Evolutionary conservation across 345 rosid genomes (phyloP).

Genomic region (Pelargonium nanum): DNA sequence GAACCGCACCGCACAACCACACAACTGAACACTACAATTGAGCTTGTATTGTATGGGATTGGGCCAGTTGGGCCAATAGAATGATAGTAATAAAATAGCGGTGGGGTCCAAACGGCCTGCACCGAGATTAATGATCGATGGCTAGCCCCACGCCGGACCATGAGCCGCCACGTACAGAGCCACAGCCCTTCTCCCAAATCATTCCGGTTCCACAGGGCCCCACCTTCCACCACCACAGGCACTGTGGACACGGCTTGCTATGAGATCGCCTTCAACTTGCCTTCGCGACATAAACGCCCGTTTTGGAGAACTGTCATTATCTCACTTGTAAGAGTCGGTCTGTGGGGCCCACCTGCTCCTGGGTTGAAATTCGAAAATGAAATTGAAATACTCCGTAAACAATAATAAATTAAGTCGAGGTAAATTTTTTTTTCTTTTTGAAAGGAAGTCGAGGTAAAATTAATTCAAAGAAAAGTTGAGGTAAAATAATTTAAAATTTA

Average conservation of each 20-base stretch:
- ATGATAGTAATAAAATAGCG: conserved; percentile 27
- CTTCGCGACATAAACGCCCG: neutral
- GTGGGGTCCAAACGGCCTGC: conserved; percentile 50
- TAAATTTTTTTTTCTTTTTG: conserved; percentile 6
- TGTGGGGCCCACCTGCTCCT: conserved; percentile 35
- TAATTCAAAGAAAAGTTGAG: too few species aligned
- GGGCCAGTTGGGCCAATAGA: neutral
- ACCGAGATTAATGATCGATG: conserved; percentile 40
- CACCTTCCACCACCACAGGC: conserved; percentile 24
- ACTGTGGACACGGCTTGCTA: neutral
- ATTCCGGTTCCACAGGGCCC: conserved; percentile 39
- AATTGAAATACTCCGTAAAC: too few species aligned
- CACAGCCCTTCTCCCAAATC: conserved; percentile 12
- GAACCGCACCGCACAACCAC: too few species aligned
- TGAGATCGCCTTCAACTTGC: neutral
- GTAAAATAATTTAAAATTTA: too few species aligned
- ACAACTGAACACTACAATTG: too few species aligned
- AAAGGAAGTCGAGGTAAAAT: too few species aligned
- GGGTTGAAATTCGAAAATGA: too few species aligned
- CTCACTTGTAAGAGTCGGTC: conserved; percentile 29
- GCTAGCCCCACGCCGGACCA: conserved; percentile 67
- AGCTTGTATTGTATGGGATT: neutral
- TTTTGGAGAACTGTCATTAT: conserved; percentile 36
- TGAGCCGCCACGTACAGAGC: conserved; percentile 39
- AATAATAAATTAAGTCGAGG: neutral